Evolutionary conservation across 306 rosid genomes (phyloP).

Genomic region (Vachellia collinsii): DNA sequence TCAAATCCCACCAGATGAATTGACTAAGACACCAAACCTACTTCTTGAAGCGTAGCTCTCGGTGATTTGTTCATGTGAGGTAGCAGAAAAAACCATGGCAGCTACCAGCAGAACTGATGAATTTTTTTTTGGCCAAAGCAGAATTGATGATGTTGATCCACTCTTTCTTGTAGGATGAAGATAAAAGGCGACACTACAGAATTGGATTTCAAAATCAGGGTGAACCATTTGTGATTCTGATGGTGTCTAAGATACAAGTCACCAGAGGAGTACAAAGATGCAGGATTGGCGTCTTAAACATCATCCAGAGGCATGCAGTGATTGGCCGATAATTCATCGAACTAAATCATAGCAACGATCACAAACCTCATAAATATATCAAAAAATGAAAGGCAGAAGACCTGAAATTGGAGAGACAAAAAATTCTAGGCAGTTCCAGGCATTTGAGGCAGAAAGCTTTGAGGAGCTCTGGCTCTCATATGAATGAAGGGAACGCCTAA

Average conservation of each 20-base stretch:
- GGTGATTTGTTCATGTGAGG: background rate
- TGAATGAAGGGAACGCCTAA: background rate
- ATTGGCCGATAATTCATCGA: constrained; percentile 26
- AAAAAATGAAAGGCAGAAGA: constrained; percentile 36
- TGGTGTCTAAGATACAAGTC: constrained; percentile 25
- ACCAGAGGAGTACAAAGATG: constrained; percentile 38
- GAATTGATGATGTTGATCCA: constrained; percentile 11
- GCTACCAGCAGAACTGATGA: background rate
- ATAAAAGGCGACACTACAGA: background rate
- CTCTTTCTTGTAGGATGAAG: background rate
- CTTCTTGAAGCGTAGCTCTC: background rate
- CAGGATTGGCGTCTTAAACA: constrained; percentile 9
- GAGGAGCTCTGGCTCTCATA: constrained; percentile 45
- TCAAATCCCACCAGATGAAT: constrained; percentile 33
- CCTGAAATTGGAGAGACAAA: constrained; percentile 34
- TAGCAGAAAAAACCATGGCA: background rate
- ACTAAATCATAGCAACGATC: constrained; percentile 29
- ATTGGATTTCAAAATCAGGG: background rate
- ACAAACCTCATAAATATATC: constrained; percentile 20
- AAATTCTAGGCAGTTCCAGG: constrained; percentile 1
- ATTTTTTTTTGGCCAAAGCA: too few relatives aligned
- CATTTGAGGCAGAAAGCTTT: constrained; percentile 38
- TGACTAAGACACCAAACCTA: constrained; percentile 20
- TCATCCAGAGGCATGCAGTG: constrained; percentile 34
- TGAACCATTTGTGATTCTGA: background rate